These are phyloP conservation scores for Teratosphaeria nubilosa DNA, from an alignment of 2,329 filamentous ascomycete species.

Conservation along the genomic window DNA sequence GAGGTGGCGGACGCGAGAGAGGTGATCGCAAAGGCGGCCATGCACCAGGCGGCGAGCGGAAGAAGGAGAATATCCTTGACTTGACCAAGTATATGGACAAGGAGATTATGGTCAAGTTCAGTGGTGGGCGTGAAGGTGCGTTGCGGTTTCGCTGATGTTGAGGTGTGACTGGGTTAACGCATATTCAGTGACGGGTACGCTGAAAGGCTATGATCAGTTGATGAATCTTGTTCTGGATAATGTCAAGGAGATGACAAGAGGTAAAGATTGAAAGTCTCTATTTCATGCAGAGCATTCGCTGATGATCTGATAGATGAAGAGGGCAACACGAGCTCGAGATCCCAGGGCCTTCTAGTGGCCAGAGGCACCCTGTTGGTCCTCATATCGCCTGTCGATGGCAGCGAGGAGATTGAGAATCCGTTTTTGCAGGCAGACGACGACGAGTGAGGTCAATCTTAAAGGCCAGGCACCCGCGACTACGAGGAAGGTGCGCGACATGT, in stretches of 20 bases:
- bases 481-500: background rate
- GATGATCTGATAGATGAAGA: conserved; percentile 61
- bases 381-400: conserved; percentile 86
- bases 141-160: background rate
- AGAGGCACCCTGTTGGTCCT: conserved; percentile 86
- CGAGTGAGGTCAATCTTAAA: background rate
- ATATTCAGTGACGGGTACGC: conserved; percentile 62
- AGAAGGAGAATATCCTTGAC: conserved; percentile 98
- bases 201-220: conserved; percentile 93
- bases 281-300: background rate
- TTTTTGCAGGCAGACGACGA: conserved; percentile 60
- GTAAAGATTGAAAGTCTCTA: conserved; percentile 40
- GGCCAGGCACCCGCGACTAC: background rate
- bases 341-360: conserved; percentile 78
- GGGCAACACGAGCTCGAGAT: conserved; percentile 72
- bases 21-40: conserved; percentile 22
- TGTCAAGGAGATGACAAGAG: conserved; percentile 79
- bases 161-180: background rate
- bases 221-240: conserved; percentile 98
- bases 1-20: conserved; percentile 19
- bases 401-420: conserved; percentile 90
- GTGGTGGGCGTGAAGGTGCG: conserved; percentile 77
- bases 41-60: conserved; percentile 31
- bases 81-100: conserved; percentile 96
- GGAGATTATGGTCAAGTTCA: conserved; percentile 91